Evolutionary conservation across 306 rosid species (phyloP).

Genomic region (Rosa lucieae): DNA sequence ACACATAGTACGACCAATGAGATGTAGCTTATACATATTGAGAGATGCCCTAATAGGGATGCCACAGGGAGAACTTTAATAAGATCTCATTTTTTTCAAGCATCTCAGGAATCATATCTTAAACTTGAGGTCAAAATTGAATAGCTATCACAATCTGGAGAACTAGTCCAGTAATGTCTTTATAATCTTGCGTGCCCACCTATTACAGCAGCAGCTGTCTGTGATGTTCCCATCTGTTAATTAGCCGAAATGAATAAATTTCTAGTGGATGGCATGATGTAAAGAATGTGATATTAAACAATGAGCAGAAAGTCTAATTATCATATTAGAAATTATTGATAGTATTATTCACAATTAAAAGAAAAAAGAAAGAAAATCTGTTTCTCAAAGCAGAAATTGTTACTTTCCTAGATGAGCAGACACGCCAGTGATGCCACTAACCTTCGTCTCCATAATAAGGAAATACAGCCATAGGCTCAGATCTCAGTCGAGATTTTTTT

Average conservation of each 20-base stretch:
- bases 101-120: background rate
- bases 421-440: background rate
- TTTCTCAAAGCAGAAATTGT: background rate
- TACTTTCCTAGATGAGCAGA: background rate
- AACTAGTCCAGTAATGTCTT: constrained; percentile 52
- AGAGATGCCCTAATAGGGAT: background rate
- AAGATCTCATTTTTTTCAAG: background rate
- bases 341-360: background rate
- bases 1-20: no score
- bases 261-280: constrained; percentile 15
- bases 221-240: constrained; percentile 79
- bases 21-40: no score
- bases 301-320: background rate
- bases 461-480: constrained; percentile 64
- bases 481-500: constrained; percentile 31
- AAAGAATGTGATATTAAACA: background rate
- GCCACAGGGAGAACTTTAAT: background rate
- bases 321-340: background rate
- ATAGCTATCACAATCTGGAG: constrained; percentile 30
- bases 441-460: background rate
- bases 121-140: constrained; percentile 43
- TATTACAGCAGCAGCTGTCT: constrained; percentile 57
- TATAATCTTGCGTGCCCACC: constrained; percentile 68
- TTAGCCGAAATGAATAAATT: background rate
- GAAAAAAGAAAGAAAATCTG: background rate